These are phyloP conservation scores for Chlamydomonas schloesseri DNA, from an alignment of 139 green algal species.

Conservation along the genomic window DNA sequence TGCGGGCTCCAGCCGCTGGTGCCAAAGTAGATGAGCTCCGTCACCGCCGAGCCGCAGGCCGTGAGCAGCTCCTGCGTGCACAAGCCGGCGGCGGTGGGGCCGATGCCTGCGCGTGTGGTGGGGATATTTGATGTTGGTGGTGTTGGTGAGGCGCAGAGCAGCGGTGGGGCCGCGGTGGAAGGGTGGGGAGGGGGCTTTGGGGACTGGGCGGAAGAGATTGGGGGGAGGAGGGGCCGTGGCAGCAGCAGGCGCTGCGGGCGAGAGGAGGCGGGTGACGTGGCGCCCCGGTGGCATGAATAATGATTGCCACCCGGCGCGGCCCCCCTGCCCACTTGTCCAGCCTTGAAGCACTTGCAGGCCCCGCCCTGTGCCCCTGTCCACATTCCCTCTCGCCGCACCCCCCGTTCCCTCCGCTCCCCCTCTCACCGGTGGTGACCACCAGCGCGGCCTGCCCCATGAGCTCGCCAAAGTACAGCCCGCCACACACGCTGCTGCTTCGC, in stretches of 20 bases:
- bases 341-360: too few relatives aligned
- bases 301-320: too few relatives aligned
- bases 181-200: too few relatives aligned
- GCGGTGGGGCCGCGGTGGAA: background rate
- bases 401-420: background rate
- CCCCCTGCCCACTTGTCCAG: too few relatives aligned
- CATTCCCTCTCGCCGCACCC: too few relatives aligned
- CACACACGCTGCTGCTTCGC: constrained; percentile 40
- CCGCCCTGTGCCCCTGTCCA: too few relatives aligned
- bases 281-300: too few relatives aligned
- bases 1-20: constrained; percentile 72
- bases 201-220: too few relatives aligned
- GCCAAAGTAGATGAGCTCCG: constrained; percentile 70
- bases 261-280: too few relatives aligned
- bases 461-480: constrained; percentile 21
- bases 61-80: constrained; percentile 65
- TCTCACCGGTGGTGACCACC: constrained; percentile 57
- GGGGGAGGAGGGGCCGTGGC: too few relatives aligned
- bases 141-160: background rate
- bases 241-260: too few relatives aligned
- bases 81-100: constrained; percentile 54
- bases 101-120: constrained; percentile 63
- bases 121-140: too few relatives aligned
- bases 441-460: constrained; percentile 54
- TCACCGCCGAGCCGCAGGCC: constrained; percentile 57